Evolutionary conservation across 2,329 filamentous ascomycete species (phyloP).

Genomic region (Bipolaris sorokiniana): DNA sequence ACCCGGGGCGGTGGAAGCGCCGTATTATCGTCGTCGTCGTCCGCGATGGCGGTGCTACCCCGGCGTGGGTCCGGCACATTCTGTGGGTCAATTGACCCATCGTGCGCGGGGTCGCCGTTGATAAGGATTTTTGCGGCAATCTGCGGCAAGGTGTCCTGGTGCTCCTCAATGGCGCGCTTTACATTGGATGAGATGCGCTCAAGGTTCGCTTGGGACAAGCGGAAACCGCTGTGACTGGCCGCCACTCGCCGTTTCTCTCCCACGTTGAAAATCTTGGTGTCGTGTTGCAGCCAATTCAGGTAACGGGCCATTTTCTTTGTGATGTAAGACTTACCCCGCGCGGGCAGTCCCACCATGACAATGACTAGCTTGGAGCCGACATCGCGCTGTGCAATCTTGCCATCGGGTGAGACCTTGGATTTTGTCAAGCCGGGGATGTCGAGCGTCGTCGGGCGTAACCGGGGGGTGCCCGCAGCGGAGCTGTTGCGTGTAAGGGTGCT

Average conservation of each 20-base stretch:
- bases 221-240: constrained; percentile 63
- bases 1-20: constrained; percentile 36
- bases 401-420: constrained; percentile 93
- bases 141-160: constrained; percentile 39
- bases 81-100: constrained; percentile 42
- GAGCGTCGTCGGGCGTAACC: constrained; percentile 88
- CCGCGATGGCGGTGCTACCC: constrained; percentile 36
- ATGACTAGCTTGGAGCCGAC: constrained; percentile 96
- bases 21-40: constrained; percentile 12
- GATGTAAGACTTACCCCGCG: constrained; percentile 96
- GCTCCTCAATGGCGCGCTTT: constrained; percentile 32
- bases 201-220: constrained; percentile 41
- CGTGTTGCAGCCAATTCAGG: constrained; percentile 95
- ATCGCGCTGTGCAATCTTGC: constrained; percentile 89
- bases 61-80: constrained; percentile 38
- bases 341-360: constrained; percentile 96
- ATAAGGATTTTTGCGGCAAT: constrained; percentile 64
- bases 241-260: constrained; percentile 86
- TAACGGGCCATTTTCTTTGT: constrained; percentile 98
- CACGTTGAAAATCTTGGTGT: constrained; percentile 96
- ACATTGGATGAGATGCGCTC: constrained; percentile 37
- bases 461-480: constrained; percentile 77
- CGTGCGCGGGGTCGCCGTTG: constrained; percentile 59
- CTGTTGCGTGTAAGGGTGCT: constrained; percentile 74
- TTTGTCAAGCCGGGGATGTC: constrained; percentile 97